Percentiles rank a stretch among this genome's conserved stretches.
Conservation (phyloP, 441 rosid genomes). For the Syzygium syzygioides region DNA sequence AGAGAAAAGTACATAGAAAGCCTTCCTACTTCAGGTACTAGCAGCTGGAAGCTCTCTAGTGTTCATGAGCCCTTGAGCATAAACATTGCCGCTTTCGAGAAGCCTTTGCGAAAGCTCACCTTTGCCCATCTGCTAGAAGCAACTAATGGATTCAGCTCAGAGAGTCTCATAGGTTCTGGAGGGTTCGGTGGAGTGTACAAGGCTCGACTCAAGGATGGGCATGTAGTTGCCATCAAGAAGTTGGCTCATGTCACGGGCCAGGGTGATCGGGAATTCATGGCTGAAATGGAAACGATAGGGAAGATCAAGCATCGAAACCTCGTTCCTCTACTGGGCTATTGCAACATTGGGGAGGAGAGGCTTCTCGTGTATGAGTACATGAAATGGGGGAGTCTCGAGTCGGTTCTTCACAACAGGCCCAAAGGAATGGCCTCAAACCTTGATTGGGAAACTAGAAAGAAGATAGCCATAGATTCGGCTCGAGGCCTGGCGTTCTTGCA, state of each 20-base stretch:
- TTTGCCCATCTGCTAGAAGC: slow-evolving; percentile 91
- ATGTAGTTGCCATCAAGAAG: slow-evolving; percentile 85
- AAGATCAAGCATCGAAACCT: slow-evolving; percentile 90
- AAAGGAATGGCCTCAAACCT: slow-evolving; percentile 52
- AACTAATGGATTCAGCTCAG: slow-evolving; percentile 89
- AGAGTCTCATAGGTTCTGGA: slow-evolving; percentile 86
- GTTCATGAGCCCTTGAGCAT: slow-evolving; percentile 86
- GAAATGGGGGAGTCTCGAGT: slow-evolving; percentile 92
- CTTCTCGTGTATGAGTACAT: slow-evolving; percentile 94
- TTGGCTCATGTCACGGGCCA: slow-evolving; percentile 87
- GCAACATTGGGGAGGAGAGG: slow-evolving; percentile 92
- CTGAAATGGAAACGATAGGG: slow-evolving; percentile 97
- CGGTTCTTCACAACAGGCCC: slow-evolving; percentile 62
- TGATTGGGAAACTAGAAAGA: slow-evolving; percentile 77
- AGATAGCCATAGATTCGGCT: slow-evolving; percentile 81
- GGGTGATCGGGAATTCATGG: slow-evolving; percentile 97
- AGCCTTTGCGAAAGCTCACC: slow-evolving; percentile 78
- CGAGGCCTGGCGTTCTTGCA: slow-evolving; percentile 96
- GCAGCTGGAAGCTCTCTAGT: slow-evolving; percentile 87
- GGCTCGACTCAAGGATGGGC: slow-evolving; percentile 69
- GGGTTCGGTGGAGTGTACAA: slow-evolving; percentile 97
- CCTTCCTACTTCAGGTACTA: slow-evolving; percentile 83
- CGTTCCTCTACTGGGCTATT: slow-evolving; percentile 85
- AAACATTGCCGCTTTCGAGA: slow-evolving; percentile 87
- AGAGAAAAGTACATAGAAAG: slow-evolving; percentile 86